Evolutionary conservation across 192 early-diverging fungal species (phyloP), one percentile per base, ranked within the genome.

Genomic region (Backusella tuberculispora): DNA sequence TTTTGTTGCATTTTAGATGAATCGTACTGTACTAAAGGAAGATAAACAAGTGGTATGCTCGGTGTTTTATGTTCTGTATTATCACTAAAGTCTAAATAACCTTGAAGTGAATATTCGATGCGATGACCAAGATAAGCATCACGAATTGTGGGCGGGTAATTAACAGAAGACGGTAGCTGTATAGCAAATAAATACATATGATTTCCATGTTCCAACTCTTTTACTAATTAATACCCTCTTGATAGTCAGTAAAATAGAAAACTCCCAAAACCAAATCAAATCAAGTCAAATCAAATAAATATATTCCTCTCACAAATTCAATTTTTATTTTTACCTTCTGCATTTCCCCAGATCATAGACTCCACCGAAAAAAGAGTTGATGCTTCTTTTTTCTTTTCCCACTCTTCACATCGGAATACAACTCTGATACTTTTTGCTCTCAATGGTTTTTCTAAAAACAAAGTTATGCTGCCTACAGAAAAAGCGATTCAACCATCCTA

Each of bases 161-260:
- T 80, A 43, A 67, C 66, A 14, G 72, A 71, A 19, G 50, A 21
- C 2, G 79, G 79, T 10, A 80, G 12, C 56, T 76, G 63, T 41
- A 80, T 73, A 63, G 79, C 73, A 76, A 80, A 80, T 38, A 80
- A 53, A 45, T 75, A 76, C 34, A 80, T 50, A 60, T 75, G 74
- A 17, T 72, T 68, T 29, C 74, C 79, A 13, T 29, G 37, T 53
- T 56, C 34, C 34, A 76, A 19, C 24, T 71, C 73, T 21, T 60
- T 60, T 60, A 60, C 53, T 60, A 19, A 19, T 8, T 8, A 50
- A 5, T 19, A 19, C 5, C n/a, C 21, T 14, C 10, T 4, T 2
- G 14, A 46, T 14, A 24, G 53, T 24, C 21, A 60, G 3, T 60
- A 60, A 26, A n/a, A n/a, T n/a, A n/a, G n/a, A n/a, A n/a, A n/a